Percentiles rank a stretch among this genome's conserved stretches.
phyloP scores from a whole-genome alignment of 805 yeast species.

The Starmerella asiatica region DNA sequence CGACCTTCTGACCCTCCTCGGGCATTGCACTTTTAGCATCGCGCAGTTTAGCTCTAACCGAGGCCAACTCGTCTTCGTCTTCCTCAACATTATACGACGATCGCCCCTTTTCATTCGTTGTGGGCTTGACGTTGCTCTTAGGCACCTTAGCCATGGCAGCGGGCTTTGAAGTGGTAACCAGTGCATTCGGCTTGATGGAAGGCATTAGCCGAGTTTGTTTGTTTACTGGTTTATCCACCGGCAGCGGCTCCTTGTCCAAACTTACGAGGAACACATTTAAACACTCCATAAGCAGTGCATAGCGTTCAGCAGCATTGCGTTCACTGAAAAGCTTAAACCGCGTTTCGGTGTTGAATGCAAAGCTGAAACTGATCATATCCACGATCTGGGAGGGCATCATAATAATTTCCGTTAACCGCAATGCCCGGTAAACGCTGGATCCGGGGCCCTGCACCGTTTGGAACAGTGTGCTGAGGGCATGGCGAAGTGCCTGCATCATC shows the following conservation, averaged over 20 bases:
- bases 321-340: conserved; percentile 24
- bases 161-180: neutral
- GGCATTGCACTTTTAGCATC: conserved; percentile 18
- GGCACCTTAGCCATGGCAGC: conserved; percentile 1
- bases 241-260: neutral
- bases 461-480: conserved; percentile 10
- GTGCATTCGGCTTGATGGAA: neutral
- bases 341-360: conserved; percentile 25
- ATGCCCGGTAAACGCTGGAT: conserved; percentile 14
- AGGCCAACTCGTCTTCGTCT: conserved; percentile 28
- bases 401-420: conserved; percentile 16
- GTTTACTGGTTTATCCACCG: neutral
- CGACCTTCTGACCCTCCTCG: conserved; percentile 27
- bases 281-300: conserved; percentile 13
- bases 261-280: neutral
- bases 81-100: too few relatives aligned
- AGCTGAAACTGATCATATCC: conserved; percentile 27
- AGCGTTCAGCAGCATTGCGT: conserved; percentile 21
- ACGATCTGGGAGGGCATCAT: conserved; percentile 25
- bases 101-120: too few relatives aligned
- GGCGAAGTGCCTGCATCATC: conserved; percentile 12
- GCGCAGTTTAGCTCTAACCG: conserved; percentile 23
- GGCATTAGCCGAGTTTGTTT: neutral
- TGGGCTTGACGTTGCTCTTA: conserved; percentile 3
- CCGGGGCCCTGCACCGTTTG: conserved; percentile 9